Evolutionary conservation across 2,329 filamentous ascomycete genomes (phyloP).

Genomic region (Verticillium zaregamsianum): DNA sequence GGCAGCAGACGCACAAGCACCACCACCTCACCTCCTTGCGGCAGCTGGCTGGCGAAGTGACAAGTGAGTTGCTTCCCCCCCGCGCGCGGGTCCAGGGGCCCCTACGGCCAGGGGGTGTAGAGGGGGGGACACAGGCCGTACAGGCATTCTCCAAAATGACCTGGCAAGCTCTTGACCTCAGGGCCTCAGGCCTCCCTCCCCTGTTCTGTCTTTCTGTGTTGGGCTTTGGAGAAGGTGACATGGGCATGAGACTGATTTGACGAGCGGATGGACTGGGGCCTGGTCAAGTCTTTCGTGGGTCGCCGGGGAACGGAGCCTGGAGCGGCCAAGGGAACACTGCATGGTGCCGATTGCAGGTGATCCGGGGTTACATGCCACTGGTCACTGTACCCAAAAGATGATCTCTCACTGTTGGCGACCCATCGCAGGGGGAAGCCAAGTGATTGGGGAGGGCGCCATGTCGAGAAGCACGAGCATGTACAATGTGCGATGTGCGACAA

Average conservation of each 20-base stretch:
- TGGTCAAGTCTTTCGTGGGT: background rate
- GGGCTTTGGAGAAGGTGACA: background rate
- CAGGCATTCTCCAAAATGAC: background rate
- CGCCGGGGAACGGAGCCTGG: background rate
- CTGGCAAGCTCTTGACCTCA: background rate
- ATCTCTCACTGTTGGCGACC: background rate
- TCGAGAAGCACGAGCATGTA: background rate
- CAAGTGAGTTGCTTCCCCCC: background rate
- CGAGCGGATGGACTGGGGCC: background rate
- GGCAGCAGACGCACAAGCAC: background rate
- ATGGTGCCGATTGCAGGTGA: constrained; percentile 1
- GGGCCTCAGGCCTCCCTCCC: background rate
- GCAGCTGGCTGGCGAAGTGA: background rate
- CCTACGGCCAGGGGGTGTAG: background rate
- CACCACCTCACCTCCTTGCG: background rate
- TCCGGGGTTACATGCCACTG: constrained; percentile 2
- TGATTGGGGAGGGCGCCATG: constrained; percentile 2
- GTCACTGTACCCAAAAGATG: background rate
- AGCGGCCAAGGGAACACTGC: background rate
- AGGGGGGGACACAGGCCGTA: background rate
- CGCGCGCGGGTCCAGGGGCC: background rate
- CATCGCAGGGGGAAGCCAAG: background rate
- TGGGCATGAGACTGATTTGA: background rate
- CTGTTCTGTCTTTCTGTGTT: background rate
- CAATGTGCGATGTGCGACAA: background rate